These are phyloP conservation scores for Hypoxylon sp. DNA, from an alignment of 2,329 filamentous ascomycete species.

Conservation along the genomic window DNA sequence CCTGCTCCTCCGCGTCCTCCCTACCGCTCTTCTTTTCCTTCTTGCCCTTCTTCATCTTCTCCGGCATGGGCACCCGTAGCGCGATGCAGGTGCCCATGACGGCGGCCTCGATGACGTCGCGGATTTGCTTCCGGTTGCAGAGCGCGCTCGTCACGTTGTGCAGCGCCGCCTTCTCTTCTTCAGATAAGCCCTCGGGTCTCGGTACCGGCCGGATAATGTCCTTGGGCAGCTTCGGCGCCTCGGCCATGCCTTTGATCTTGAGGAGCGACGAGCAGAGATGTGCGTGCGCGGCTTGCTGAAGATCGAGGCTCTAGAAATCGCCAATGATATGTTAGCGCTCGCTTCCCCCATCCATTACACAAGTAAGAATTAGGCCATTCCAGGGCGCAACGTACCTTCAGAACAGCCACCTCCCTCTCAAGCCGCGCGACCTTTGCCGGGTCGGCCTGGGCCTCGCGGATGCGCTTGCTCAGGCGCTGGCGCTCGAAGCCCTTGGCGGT, in stretches of 20 bases:
- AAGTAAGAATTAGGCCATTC: not conserved
- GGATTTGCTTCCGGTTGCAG: slow-evolving; percentile 65
- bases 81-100: slow-evolving; percentile 61
- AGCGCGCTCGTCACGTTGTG: slow-evolving; percentile 71
- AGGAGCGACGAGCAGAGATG: slow-evolving; percentile 67
- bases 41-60: slow-evolving; percentile 53
- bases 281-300: slow-evolving; percentile 67
- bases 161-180: slow-evolving; percentile 63
- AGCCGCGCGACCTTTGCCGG: slow-evolving; percentile 68
- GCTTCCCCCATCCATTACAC: too few relatives aligned
- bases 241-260: slow-evolving; percentile 64
- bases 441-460: slow-evolving; percentile 57
- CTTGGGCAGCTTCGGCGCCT: slow-evolving; percentile 62
- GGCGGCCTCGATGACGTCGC: slow-evolving; percentile 61
- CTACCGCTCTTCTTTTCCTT: slow-evolving; percentile 48
- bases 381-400: slow-evolving; percentile 60
- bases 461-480: slow-evolving; percentile 76
- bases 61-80: slow-evolving; percentile 62
- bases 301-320: slow-evolving; percentile 62
- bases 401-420: slow-evolving; percentile 68
- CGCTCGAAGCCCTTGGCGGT: slow-evolving; percentile 80
- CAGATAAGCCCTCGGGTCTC: slow-evolving; percentile 61
- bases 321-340: slow-evolving; percentile 19
- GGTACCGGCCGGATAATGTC: slow-evolving; percentile 59
- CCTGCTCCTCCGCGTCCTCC: slow-evolving; percentile 36